These are phyloP conservation scores for Metschnikowia peoriensis DNA, from an alignment of 805 yeast genomes.

Conservation along the genomic window DNA sequence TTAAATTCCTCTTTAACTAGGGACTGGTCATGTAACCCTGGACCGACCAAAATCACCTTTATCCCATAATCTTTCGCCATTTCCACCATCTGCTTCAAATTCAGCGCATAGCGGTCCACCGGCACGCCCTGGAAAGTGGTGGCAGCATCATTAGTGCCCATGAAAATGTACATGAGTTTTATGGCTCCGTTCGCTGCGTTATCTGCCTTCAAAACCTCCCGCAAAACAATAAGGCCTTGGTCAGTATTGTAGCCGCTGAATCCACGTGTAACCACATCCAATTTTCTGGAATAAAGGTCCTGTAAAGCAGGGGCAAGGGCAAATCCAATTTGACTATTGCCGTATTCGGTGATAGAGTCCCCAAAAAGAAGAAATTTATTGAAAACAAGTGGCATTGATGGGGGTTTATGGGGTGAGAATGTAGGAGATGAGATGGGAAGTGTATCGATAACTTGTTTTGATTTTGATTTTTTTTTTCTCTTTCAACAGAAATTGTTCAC, in stretches of 20 bases:
- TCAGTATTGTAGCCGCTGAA: slow-evolving; percentile 72
- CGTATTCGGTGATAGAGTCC: slow-evolving; percentile 65
- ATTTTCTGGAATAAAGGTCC: slow-evolving; percentile 51
- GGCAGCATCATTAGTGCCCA: slow-evolving; percentile 75
- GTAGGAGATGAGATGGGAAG: neutral
- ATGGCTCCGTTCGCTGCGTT: slow-evolving; percentile 20
- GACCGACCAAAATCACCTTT: slow-evolving; percentile 59
- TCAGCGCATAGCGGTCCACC: slow-evolving; percentile 46
- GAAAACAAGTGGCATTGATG: slow-evolving; percentile 8
- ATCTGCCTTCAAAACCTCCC: slow-evolving; percentile 47
- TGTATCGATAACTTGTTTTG: too few species aligned
- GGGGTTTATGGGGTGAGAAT: neutral
- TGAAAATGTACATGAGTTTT: slow-evolving; percentile 58
- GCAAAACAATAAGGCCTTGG: slow-evolving; percentile 45
- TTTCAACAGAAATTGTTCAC: too few species aligned
- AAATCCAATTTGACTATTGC: slow-evolving; percentile 44
- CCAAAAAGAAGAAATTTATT: slow-evolving; percentile 62
- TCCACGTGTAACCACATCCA: slow-evolving; percentile 75
- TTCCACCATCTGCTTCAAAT: slow-evolving; percentile 44
- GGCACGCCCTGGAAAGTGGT: slow-evolving; percentile 45
- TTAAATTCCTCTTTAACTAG: neutral
- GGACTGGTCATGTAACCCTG: slow-evolving; percentile 52
- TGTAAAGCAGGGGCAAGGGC: slow-evolving; percentile 51
- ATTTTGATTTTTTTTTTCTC: too few species aligned
- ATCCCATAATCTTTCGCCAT: slow-evolving; percentile 42